Evolutionary conservation across 345 rosid species (phyloP), one percentile per base, ranked within the genome.

Genomic region (Fremontodendron californicum): DNA sequence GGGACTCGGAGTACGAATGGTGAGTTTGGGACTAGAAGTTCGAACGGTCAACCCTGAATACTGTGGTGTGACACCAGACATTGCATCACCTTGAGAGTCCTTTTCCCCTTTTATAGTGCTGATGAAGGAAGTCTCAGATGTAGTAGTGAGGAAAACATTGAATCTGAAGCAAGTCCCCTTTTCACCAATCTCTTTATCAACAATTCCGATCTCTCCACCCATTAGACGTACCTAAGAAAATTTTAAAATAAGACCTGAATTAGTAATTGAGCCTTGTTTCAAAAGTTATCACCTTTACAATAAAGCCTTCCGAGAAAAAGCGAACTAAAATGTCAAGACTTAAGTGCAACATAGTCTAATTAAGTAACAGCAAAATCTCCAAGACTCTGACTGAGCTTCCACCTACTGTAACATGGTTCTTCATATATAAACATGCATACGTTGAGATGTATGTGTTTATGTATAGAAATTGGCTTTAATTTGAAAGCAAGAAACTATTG

Each of bases 81-180:
- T 9, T 25, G 67, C 72, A 52, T 78, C 83, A 6, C 55, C 81
- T 78, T 57, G 79, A 52, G 75, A 46, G 71, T 86, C 88, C 0
- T 21, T 49, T 29, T 88, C 87, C 9, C 49, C 77, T 43, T 67
- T 77, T 29, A n/a, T 45, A 21, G 66, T 58, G 71, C 72, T 75
- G 43, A 33, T 48, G 33, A 64, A 29, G 39, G 76, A 16, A 71
- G 84, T 29, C 60, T 77, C 84, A 35, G 46, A 77, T 11, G 76
- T 27, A 2, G n/a, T n/a, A n/a, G 75, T n/a, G 7, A 91, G 82
- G 65, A 88, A 82, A 27, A 86, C 84, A 78, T 85, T 92, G 86
- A 95, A 95, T 70, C 87, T 87, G 81, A 95, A 93, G 81, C 97
- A 90, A 37, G 93, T 89, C 65, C 98, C 99, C 43, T 63, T 87